phyloP scores from a whole-genome alignment of 257 asterid genomes.

The Salvia rosmarinus region DNA sequence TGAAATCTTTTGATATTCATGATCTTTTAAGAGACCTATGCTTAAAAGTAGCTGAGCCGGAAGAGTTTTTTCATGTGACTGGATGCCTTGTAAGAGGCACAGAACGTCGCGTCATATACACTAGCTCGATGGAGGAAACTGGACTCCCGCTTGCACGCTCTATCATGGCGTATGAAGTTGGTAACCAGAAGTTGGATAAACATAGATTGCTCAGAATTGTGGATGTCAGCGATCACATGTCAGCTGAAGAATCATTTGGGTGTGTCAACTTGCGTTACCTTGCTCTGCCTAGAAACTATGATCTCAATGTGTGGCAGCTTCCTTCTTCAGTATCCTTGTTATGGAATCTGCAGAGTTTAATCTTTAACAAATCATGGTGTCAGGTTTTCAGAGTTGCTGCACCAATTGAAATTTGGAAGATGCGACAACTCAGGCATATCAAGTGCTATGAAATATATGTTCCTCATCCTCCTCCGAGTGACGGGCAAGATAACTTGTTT shows the following conservation, averaged over 20 bases:
- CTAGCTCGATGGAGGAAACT: no score
- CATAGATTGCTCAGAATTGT: background rate
- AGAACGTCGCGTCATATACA: background rate
- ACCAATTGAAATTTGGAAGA: background rate
- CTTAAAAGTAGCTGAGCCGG: background rate
- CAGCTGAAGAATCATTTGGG: background rate
- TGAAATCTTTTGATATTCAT: conserved; percentile 1
- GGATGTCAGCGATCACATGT: background rate
- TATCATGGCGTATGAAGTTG: background rate
- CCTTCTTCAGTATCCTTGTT: background rate
- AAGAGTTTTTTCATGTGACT: background rate
- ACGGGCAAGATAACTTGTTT: no score
- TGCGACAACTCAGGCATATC: no score
- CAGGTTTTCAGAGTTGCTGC: background rate
- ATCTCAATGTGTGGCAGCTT: background rate
- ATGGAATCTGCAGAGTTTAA: conserved; percentile 19
- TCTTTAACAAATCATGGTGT: background rate
- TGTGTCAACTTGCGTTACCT: background rate
- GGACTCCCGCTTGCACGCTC: background rate
- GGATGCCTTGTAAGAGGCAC: background rate
- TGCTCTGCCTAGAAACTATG: background rate
- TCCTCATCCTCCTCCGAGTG: no score
- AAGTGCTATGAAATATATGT: no score
- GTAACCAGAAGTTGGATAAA: fast-evolving
- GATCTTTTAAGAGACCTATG: conserved; percentile 25